A percentile compares a stretch with the other conserved stretches of the same genome.
phyloP scores from a whole-genome alignment of 371 early-diverging fungal species.

The Lichtheimia corymbifera region DNA sequence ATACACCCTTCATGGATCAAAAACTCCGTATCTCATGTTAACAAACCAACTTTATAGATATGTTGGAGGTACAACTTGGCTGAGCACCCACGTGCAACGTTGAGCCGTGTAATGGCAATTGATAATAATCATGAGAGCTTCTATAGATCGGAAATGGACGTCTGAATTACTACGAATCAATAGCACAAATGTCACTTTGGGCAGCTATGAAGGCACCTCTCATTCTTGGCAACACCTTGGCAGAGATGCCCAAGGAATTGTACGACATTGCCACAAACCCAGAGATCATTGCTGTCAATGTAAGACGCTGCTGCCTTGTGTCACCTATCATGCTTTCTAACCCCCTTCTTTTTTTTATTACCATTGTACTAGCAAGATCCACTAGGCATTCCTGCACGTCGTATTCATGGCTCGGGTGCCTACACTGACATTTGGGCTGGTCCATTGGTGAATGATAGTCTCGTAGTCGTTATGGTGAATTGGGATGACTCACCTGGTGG shows the following conservation, averaged over 20 bases:
- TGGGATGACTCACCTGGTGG: neutral
- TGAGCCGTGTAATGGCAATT: too few species aligned
- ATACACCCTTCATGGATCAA: too few species aligned
- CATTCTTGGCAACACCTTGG: conserved; percentile 39
- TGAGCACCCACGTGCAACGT: too few species aligned
- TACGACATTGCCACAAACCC: conserved; percentile 26
- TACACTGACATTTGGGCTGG: conserved; percentile 15
- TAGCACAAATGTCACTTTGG: conserved; percentile 47
- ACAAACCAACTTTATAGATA: conserved; percentile 8
- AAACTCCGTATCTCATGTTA: too few species aligned
- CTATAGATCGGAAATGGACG: conserved; percentile 40
- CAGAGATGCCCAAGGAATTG: conserved; percentile 19
- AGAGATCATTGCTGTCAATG: conserved; percentile 42
- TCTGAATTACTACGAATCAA: conserved; percentile 36
- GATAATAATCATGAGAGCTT: too few species aligned
- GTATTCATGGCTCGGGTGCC: conserved; percentile 1
- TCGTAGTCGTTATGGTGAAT: conserved; percentile 14
- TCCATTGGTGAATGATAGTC: conserved; percentile 4
- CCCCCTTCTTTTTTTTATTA: neutral
- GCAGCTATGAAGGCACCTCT: conserved; percentile 47
- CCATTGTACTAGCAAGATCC: conserved; percentile 36
- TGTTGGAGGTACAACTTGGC: conserved; percentile 17
- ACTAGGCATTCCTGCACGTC: conserved; percentile 19
- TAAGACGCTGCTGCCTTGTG: conserved; percentile 5
- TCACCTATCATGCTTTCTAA: neutral